A percentile compares a stretch with the other conserved stretches of the same genome.
Conservation (phyloP, 2,329 filamentous ascomycete species). For the Diaporthe velutina region DNA sequence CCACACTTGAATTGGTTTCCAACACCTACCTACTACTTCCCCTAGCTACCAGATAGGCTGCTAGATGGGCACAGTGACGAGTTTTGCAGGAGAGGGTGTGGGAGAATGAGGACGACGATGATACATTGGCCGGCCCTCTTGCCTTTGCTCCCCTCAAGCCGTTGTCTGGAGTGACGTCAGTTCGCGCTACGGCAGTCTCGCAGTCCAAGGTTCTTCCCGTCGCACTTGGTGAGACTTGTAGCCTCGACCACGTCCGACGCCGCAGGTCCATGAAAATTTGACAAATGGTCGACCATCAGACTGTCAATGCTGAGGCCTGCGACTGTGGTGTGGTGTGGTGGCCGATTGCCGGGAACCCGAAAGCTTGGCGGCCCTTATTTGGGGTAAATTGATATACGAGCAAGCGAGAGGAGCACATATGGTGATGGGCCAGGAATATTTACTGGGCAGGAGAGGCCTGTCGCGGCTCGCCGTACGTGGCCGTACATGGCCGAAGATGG, state of each 20-base stretch:
- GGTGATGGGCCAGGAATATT: constrained; percentile 17
- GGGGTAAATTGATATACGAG: constrained; percentile 28
- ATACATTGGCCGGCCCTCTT: neutral
- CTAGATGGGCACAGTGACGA: neutral
- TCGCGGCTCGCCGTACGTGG: neutral
- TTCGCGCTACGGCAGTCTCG: neutral
- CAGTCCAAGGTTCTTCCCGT: constrained; percentile 16
- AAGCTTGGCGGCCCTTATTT: constrained; percentile 14
- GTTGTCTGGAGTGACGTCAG: constrained; percentile 7
- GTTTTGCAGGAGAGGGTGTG: neutral
- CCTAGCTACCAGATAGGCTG: too few relatives aligned
- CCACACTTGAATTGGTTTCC: neutral
- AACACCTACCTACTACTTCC: too few relatives aligned
- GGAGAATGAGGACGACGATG: neutral
- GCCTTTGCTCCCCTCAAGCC: neutral
- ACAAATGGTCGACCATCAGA: neutral
- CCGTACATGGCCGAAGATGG: neutral
- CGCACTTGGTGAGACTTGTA: neutral
- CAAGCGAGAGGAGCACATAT: constrained; percentile 32
- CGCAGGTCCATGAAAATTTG: neutral
- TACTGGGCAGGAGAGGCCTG: constrained; percentile 13
- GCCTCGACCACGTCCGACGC: constrained; percentile 3
- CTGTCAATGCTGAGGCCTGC: neutral
- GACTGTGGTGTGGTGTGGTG: neutral
- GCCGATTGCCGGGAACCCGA: constrained; percentile 12